Evolutionary conservation across 306 rosid genomes (phyloP).

Genomic region (Quillaja saponaria): DNA sequence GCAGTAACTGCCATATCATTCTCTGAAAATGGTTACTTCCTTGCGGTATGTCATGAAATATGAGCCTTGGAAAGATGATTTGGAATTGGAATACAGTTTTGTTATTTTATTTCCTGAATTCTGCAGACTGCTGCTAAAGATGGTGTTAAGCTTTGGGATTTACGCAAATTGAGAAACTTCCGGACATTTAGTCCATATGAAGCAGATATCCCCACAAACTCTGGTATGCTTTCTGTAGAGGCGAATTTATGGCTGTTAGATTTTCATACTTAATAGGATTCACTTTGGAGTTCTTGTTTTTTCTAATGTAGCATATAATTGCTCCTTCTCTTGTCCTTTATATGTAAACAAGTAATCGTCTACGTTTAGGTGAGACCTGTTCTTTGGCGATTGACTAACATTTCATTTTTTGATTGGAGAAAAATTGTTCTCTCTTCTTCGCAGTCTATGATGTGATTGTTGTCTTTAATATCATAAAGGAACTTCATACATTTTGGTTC

Average conservation of each 20-base stretch:
- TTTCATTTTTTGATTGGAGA: background rate
- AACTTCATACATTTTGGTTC: constrained; percentile 17
- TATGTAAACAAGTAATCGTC: too few relatives aligned
- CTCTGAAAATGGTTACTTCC: constrained; percentile 97
- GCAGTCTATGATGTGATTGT: background rate
- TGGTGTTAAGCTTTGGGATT: constrained; percentile 97
- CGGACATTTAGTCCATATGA: constrained; percentile 80
- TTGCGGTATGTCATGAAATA: constrained; percentile 68
- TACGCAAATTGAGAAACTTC: constrained; percentile 89
- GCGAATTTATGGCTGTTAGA: too few relatives aligned
- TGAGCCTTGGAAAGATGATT: constrained; percentile 6
- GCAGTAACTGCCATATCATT: constrained; percentile 88
- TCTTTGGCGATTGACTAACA: too few relatives aligned
- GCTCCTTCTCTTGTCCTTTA: background rate
- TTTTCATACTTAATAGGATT: too few relatives aligned
- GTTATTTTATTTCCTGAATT: constrained; percentile 32
- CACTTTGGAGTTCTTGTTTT: background rate
- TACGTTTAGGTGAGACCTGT: background rate
- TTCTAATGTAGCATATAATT: background rate
- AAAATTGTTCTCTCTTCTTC: background rate
- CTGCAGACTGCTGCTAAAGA: constrained; percentile 92
- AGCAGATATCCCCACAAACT: constrained; percentile 77
- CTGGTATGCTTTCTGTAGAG: constrained; percentile 43
- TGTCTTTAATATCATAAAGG: background rate
- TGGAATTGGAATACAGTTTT: background rate